Evolutionary conservation across 352 stramenopile species (phyloP).

Genomic region (Globisporangium recalcitrans): DNA sequence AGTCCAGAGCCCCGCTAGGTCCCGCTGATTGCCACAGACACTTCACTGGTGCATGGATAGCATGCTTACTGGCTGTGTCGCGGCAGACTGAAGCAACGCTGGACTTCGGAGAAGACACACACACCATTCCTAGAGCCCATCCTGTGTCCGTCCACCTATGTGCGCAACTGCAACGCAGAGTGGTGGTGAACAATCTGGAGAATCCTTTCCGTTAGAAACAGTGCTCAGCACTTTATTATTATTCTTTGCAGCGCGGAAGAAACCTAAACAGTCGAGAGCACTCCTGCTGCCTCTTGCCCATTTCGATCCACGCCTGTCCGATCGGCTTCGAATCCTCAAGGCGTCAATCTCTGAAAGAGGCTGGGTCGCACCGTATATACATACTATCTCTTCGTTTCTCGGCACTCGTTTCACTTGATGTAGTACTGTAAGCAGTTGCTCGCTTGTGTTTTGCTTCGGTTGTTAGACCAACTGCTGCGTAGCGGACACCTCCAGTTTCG

Average conservation of each 20-base stretch:
- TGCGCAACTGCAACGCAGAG: too few species aligned
- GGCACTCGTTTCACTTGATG: background rate
- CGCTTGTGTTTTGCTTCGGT: background rate
- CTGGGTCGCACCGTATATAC: background rate
- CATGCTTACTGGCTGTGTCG: too few species aligned
- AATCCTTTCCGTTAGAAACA: background rate
- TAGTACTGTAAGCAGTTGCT: background rate
- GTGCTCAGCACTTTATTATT: slow-evolving; percentile 1
- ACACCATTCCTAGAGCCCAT: too few species aligned
- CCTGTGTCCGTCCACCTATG: too few species aligned
- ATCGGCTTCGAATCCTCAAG: background rate
- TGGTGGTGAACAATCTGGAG: background rate
- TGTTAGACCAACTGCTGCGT: slow-evolving; percentile 12
- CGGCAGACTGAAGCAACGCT: too few species aligned
- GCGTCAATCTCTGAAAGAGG: background rate
- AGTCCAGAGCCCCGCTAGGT: too few species aligned
- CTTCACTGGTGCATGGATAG: too few species aligned
- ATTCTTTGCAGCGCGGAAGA: background rate
- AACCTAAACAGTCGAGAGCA: background rate
- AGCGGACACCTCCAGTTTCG: slow-evolving; percentile 15
- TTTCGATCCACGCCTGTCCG: background rate
- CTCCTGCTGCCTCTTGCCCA: background rate
- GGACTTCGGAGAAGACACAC: too few species aligned
- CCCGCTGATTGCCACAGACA: too few species aligned
- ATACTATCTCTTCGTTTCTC: background rate